phyloP scores from a whole-genome alignment of 1,139 yeast species.

The Sugiyamaella xylanicola region DNA sequence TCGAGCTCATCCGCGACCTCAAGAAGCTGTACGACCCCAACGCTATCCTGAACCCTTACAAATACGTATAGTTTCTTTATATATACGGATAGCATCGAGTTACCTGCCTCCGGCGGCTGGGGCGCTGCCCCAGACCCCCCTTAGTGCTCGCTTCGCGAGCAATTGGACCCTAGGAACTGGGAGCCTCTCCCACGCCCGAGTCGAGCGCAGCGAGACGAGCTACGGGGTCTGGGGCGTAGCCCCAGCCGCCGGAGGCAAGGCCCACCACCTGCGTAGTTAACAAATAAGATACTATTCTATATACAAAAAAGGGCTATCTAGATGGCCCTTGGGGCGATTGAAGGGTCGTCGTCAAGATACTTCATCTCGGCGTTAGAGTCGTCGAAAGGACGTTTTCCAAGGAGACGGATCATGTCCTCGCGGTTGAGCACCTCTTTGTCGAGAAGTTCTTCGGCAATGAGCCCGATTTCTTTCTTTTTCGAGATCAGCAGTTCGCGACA shows the following conservation, averaged over 20 bases:
- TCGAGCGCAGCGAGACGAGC: not conserved
- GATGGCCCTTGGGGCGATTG: constrained; percentile 11
- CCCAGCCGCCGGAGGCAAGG: constrained; percentile 13
- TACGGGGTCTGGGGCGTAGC: constrained; percentile 10
- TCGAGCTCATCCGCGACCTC: constrained; percentile 70
- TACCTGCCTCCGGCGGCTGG: no score
- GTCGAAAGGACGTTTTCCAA: constrained; percentile 86
- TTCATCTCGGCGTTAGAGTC: constrained; percentile 92
- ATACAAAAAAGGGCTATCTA: constrained; percentile 6
- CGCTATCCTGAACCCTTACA: constrained; percentile 89
- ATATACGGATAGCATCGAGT: no score
- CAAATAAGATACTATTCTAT: not conserved
- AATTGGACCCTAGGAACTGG: no score
- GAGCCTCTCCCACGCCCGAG: no score
- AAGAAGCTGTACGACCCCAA: constrained; percentile 87
- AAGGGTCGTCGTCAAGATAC: constrained; percentile 46
- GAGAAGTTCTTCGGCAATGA: constrained; percentile 83
- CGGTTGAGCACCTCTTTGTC: constrained; percentile 84
- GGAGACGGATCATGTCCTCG: constrained; percentile 81
- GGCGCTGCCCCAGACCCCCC: no score
- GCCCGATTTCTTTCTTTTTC: constrained; percentile 69
- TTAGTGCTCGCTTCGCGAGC: no score
- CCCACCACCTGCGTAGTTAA: not conserved
- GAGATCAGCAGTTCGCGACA: constrained; percentile 68
- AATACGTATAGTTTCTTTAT: constrained; percentile 61